phyloP scores from a whole-genome alignment of 2,329 filamentous ascomycete species.

The Phoma sp. region DNA sequence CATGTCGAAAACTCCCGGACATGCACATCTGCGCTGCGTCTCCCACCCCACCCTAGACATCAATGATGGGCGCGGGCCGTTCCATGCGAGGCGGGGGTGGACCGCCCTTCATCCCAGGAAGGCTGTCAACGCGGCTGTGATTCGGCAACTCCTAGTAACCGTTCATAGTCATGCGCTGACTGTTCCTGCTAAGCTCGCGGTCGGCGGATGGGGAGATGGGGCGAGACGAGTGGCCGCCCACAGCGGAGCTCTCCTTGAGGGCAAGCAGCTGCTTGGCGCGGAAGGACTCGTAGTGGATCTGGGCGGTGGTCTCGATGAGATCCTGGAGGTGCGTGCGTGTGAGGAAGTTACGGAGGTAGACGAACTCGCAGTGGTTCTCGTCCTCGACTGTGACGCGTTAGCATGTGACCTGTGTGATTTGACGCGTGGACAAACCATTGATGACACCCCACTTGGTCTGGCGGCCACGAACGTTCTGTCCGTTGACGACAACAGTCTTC shows the following conservation, averaged over 20 bases:
- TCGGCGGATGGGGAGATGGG: constrained; percentile 96
- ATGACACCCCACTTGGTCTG: constrained; percentile 99
- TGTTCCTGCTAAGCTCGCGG: constrained; percentile 94
- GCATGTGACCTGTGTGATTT: neutral
- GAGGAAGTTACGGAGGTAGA: constrained; percentile 97
- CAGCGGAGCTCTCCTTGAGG: constrained; percentile 96
- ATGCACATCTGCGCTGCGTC: constrained; percentile 10
- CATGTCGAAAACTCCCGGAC: constrained; percentile 28
- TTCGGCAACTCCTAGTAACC: constrained; percentile 74
- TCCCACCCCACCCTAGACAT: constrained; percentile 24
- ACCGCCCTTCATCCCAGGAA: constrained; percentile 31
- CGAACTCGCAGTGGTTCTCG: constrained; percentile 99
- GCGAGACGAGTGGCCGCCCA: constrained; percentile 78
- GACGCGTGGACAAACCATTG: constrained; percentile 61
- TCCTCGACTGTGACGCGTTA: constrained; percentile 74
- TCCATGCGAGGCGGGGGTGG: constrained; percentile 33
- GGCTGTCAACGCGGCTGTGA: constrained; percentile 43
- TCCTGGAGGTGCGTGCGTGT: constrained; percentile 98
- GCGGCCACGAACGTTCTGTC: constrained; percentile 95
- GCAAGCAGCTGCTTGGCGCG: constrained; percentile 98
- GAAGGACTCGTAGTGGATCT: constrained; percentile 99
- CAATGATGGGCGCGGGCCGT: constrained; percentile 32
- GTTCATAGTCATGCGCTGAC: constrained; percentile 98
- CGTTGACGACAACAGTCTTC: constrained; percentile 96
- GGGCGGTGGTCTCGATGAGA: constrained; percentile 97